These are phyloP conservation scores for Macadamia integrifolia DNA, from an alignment of 164 flowering plant species.

Conservation along the genomic window DNA sequence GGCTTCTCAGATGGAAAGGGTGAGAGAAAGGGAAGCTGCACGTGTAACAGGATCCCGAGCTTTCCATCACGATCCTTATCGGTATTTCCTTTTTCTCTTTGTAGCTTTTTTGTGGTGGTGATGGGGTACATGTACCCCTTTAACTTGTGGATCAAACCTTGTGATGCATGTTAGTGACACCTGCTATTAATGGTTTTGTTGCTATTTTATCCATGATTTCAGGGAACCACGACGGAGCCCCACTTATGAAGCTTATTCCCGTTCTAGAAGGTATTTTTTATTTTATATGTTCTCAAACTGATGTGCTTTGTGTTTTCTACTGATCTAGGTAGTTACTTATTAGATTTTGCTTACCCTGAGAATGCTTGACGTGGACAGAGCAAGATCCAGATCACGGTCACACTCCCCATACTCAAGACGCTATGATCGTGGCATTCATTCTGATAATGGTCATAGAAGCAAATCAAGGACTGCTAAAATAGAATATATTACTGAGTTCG, in stretches of 20 bases:
- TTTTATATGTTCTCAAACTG: background rate
- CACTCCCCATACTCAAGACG: conserved; percentile 80
- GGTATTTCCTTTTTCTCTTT: conserved; percentile 34
- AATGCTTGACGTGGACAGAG: conserved; percentile 26
- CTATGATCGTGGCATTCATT: conserved; percentile 51
- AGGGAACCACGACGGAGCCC: conserved; percentile 92
- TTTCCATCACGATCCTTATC: conserved; percentile 83
- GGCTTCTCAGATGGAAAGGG: conserved; percentile 92
- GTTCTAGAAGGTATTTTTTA: conserved; percentile 63
- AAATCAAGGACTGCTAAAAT: conserved; percentile 69
- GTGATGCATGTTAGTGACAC: background rate
- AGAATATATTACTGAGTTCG: conserved; percentile 96
- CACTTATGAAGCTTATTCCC: conserved; percentile 91
- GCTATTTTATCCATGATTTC: conserved; percentile 11
- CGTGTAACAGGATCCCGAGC: conserved; percentile 55
- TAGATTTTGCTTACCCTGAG: background rate
- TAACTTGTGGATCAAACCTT: background rate
- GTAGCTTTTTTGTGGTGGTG: background rate
- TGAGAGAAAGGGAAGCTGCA: conserved; percentile 81
- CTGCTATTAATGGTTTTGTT: background rate
- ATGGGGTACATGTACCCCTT: background rate
- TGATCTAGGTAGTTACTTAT: background rate
- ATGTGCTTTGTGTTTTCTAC: background rate
- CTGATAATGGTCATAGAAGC: conserved; percentile 65
- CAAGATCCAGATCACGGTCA: conserved; percentile 76